Conservation (phyloP, 176 grass and related monocot genomes). For the Canna indica region DNA sequence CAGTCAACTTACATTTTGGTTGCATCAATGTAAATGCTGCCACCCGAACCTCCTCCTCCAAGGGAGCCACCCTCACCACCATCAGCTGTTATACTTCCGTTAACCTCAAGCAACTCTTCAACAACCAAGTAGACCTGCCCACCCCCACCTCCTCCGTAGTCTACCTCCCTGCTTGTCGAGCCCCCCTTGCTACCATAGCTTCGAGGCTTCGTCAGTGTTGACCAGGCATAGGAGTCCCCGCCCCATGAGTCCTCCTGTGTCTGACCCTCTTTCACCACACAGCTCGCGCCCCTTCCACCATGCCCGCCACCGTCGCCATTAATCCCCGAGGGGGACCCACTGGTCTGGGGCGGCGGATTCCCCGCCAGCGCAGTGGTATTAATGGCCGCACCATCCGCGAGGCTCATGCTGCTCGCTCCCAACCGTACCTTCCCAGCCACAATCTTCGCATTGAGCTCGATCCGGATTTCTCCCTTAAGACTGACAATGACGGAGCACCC, state of each 20-base stretch:
- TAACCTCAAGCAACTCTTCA: conserved; percentile 50
- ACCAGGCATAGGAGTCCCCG: conserved; percentile 85
- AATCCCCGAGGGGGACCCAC: conserved; percentile 61
- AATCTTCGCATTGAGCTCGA: conserved; percentile 47
- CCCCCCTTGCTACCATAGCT: conserved; percentile 89
- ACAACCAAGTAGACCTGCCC: conserved; percentile 69
- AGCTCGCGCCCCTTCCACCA: conserved; percentile 86
- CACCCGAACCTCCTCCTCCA: conserved; percentile 83
- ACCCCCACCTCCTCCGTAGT: conserved; percentile 66
- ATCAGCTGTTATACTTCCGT: conserved; percentile 58
- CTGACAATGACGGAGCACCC: conserved; percentile 66
- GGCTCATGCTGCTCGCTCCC: conserved; percentile 49
- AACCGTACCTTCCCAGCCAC: conserved; percentile 50
- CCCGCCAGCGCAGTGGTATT: conserved; percentile 69
- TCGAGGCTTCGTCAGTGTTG: conserved; percentile 42
- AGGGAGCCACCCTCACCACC: conserved; percentile 65
- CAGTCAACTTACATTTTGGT: conserved; percentile 7
- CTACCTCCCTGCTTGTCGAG: conserved; percentile 76
- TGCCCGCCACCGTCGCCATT: conserved; percentile 89
- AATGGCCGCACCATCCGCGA: conserved; percentile 58
- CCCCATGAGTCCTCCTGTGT: conserved; percentile 98
- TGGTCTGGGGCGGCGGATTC: conserved; percentile 65
- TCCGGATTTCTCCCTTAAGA: conserved; percentile 56
- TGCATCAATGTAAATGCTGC: conserved; percentile 60
- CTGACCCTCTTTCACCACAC: conserved; percentile 71